phyloP scores from a whole-genome alignment of 306 rosid genomes.

The Cajanus cajan region DNA sequence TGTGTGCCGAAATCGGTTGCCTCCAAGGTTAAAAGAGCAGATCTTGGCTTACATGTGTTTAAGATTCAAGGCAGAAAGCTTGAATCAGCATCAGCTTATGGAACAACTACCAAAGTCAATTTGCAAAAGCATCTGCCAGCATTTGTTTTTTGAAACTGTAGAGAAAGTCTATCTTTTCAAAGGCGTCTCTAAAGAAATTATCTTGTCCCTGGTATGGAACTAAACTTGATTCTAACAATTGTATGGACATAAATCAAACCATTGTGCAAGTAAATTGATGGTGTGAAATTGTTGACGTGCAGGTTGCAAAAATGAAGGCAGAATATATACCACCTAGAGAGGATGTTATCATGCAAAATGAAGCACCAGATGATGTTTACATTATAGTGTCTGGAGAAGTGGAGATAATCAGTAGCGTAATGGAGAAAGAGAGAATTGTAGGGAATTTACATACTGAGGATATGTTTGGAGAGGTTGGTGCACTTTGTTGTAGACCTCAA shows the following conservation, averaged over 20 bases:
- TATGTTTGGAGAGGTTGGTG: constrained; percentile 85
- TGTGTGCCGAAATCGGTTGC: constrained; percentile 70
- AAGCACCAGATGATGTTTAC: constrained; percentile 78
- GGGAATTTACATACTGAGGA: constrained; percentile 65
- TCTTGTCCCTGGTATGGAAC: constrained; percentile 51
- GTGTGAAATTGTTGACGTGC: not conserved
- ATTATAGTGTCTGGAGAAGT: constrained; percentile 89
- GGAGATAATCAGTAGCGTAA: constrained; percentile 57
- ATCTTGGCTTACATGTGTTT: constrained; percentile 90
- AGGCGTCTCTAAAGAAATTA: constrained; percentile 68
- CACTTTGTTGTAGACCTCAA: constrained; percentile 71
- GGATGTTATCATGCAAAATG: constrained; percentile 78
- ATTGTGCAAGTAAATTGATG: not conserved
- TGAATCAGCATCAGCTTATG: constrained; percentile 75
- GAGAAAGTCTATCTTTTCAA: constrained; percentile 75
- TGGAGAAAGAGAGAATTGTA: constrained; percentile 51
- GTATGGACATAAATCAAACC: not conserved
- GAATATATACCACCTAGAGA: constrained; percentile 94
- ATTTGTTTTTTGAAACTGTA: constrained; percentile 64
- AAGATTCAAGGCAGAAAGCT: constrained; percentile 86
- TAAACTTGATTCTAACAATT: not conserved
- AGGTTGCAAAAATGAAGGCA: constrained; percentile 87
- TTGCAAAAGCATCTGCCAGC: constrained; percentile 70
- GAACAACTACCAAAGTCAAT: constrained; percentile 90
- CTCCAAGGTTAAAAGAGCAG: constrained; percentile 67